These are phyloP conservation scores for Rutstroemia sp. DNA, from an alignment of 2,329 filamentous ascomycete genomes.

Conservation along the genomic window DNA sequence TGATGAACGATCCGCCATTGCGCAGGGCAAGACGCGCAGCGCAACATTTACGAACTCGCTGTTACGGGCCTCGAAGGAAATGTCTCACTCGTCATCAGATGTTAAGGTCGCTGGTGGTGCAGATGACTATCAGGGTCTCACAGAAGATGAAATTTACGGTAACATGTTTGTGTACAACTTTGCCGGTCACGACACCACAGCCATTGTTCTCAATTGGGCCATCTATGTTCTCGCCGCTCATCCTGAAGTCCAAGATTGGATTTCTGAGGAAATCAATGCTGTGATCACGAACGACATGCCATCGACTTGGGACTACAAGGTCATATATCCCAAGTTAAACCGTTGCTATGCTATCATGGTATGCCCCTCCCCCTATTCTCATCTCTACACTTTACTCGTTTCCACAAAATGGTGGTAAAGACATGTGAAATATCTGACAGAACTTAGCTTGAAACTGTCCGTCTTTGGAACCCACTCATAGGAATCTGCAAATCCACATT, in stretches of 20 bases:
- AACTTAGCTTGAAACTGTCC: background rate
- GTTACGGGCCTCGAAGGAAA: background rate
- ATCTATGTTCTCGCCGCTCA: slow-evolving; percentile 22
- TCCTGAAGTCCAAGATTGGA: slow-evolving; percentile 15
- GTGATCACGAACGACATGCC: slow-evolving; percentile 21
- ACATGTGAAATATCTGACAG: background rate
- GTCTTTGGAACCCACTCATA: background rate
- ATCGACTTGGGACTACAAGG: slow-evolving; percentile 31
- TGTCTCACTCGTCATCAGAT: background rate
- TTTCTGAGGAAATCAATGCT: slow-evolving; percentile 18
- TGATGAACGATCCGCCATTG: background rate
- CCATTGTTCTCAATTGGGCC: slow-evolving; percentile 24
- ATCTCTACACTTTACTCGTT: background rate
- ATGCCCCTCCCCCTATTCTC: background rate
- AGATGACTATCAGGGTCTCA: slow-evolving; percentile 19
- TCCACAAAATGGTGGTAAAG: background rate
- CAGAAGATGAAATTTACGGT: slow-evolving; percentile 28
- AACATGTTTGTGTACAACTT: slow-evolving; percentile 30
- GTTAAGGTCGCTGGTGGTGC: background rate
- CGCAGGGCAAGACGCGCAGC: background rate
- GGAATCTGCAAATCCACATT: slow-evolving; percentile 1
- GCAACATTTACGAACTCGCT: background rate
- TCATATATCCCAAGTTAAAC: slow-evolving; percentile 35
- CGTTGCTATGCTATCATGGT: slow-evolving; percentile 35
- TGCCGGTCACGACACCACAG: slow-evolving; percentile 29